Conservation (phyloP, 1,139 yeast genomes). For the Suhomyces chickasaworum region DNA sequence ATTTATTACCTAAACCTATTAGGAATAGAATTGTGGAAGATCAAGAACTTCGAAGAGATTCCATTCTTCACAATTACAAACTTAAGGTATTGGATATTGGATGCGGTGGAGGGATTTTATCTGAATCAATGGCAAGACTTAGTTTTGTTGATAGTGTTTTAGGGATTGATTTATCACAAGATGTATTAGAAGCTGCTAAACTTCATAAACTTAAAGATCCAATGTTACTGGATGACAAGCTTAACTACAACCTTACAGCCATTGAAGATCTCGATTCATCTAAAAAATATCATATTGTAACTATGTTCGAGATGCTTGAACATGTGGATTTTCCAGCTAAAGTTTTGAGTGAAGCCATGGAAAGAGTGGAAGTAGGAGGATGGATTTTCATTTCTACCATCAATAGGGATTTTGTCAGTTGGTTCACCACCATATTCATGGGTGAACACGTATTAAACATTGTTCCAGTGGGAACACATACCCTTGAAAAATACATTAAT, state of each 20-base stretch:
- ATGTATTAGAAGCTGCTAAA: constrained; percentile 79
- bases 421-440: constrained; percentile 90
- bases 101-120: constrained; percentile 94
- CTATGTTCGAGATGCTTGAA: constrained; percentile 93
- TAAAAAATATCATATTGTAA: constrained; percentile 69
- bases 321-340: constrained; percentile 86
- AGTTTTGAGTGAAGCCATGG: constrained; percentile 67
- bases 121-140: constrained; percentile 84
- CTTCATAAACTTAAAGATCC: constrained; percentile 72
- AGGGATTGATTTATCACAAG: constrained; percentile 85
- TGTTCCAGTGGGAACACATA: constrained; percentile 93
- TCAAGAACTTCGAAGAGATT: constrained; percentile 47
- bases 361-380: constrained; percentile 75
- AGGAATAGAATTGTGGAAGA: constrained; percentile 50
- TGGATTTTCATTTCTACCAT: constrained; percentile 88
- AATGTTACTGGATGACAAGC: constrained; percentile 37
- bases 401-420: constrained; percentile 83
- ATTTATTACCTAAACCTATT: constrained; percentile 61
- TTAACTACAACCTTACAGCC: constrained; percentile 60
- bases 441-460: constrained; percentile 79
- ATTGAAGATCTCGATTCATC: constrained; percentile 56
- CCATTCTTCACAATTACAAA: constrained; percentile 35
- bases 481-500: constrained; percentile 81
- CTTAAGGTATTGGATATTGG: constrained; percentile 81
- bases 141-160: constrained; percentile 61